Evolutionary conservation across 1,284 basidiomycete genomes (phyloP).

Genomic region (Malassezia cuniculi): DNA sequence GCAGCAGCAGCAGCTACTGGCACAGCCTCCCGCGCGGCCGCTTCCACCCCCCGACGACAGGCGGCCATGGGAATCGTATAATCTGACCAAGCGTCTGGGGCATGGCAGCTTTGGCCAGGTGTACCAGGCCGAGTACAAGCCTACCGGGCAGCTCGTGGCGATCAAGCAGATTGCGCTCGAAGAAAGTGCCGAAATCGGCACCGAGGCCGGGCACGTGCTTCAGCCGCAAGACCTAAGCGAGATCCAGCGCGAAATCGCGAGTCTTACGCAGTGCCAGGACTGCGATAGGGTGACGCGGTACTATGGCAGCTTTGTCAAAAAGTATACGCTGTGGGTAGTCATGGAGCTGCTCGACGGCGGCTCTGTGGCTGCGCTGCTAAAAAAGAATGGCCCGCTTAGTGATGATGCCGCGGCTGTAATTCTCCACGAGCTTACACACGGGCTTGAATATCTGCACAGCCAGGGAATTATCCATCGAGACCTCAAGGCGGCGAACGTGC

Average conservation of each 20-base stretch:
- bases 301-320: slow-evolving; percentile 89
- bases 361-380: slow-evolving; percentile 89
- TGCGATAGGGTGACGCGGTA: slow-evolving; percentile 91
- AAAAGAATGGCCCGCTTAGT: slow-evolving; percentile 66
- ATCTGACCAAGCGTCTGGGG: slow-evolving; percentile 82
- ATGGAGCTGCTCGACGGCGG: slow-evolving; percentile 99
- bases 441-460: slow-evolving; percentile 82
- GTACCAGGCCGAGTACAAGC: slow-evolving; percentile 81
- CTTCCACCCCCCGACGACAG: slow-evolving; percentile 1
- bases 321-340: slow-evolving; percentile 96
- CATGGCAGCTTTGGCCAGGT: slow-evolving; percentile 95
- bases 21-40: too few relatives aligned
- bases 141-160: slow-evolving; percentile 82
- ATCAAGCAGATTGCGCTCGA: slow-evolving; percentile 76
- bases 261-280: slow-evolving; percentile 74
- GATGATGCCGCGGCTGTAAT: slow-evolving; percentile 88
- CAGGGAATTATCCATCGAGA: slow-evolving; percentile 95
- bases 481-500: slow-evolving; percentile 94
- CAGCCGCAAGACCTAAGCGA: slow-evolving; percentile 25
- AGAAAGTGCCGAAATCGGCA: neutral
- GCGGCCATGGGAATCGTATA: slow-evolving; percentile 54
- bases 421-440: slow-evolving; percentile 81
- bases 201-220: too few relatives aligned
- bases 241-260: slow-evolving; percentile 94
- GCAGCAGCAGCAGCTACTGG: neutral